A percentile compares a stretch with the other conserved stretches of the same genome.
These are phyloP conservation scores for Cryptococcus depauperatus DNA, from an alignment of 1,284 basidiomycete genomes.

Conservation along the genomic window DNA sequence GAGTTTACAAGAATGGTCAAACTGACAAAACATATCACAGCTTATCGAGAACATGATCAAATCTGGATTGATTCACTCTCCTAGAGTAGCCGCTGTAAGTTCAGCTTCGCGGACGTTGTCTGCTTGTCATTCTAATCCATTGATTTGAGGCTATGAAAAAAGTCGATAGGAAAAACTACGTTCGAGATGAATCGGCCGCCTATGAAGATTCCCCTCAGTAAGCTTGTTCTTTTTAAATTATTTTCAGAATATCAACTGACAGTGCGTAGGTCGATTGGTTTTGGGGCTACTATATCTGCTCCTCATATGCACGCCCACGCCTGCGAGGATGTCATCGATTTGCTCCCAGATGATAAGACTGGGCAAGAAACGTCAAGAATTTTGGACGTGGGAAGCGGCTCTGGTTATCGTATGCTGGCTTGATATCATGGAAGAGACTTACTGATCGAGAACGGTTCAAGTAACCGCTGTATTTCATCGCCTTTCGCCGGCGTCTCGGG, in stretches of 20 bases:
- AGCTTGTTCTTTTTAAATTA: no score
- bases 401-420: slow-evolving; percentile 58
- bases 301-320: slow-evolving; percentile 46
- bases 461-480: slow-evolving; percentile 63
- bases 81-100: slow-evolving; percentile 31
- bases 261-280: slow-evolving; percentile 43
- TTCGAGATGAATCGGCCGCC: slow-evolving; percentile 20
- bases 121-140: not conserved
- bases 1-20: not conserved
- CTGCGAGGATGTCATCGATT: slow-evolving; percentile 32
- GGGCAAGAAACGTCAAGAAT: slow-evolving; percentile 16
- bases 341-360: slow-evolving; percentile 17
- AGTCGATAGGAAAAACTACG: slow-evolving; percentile 41
- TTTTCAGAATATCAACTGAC: no score
- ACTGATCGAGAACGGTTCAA: slow-evolving; percentile 7
- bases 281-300: slow-evolving; percentile 44
- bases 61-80: slow-evolving; percentile 30
- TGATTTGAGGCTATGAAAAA: slow-evolving; percentile 35
- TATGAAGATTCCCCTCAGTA: slow-evolving; percentile 45
- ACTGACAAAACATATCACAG: slow-evolving; percentile 13
- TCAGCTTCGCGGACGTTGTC: no score
- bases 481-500: slow-evolving; percentile 54
- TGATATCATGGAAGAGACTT: no score
- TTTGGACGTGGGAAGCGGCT: slow-evolving; percentile 44
- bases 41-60: slow-evolving; percentile 34